Evolutionary conservation across 2,329 filamentous ascomycete species (phyloP).

Genomic region (Aspergillus luchuensis): DNA sequence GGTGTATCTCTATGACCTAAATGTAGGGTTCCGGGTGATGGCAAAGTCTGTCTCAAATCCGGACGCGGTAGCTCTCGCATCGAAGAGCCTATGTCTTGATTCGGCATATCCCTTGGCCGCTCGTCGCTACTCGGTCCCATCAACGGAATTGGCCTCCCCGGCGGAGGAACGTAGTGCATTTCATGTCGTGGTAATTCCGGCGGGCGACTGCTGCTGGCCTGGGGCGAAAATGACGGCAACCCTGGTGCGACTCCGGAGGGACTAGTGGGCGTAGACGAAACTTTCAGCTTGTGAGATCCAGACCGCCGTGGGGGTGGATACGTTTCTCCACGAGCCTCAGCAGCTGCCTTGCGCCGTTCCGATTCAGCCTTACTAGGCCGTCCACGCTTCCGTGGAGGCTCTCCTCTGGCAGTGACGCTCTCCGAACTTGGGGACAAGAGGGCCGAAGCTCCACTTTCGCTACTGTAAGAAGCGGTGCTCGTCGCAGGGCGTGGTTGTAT

Average conservation of each 20-base stretch:
- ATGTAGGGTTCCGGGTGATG: constrained; percentile 34
- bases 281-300: constrained; percentile 30
- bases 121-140: constrained; percentile 20
- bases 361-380: constrained; percentile 46
- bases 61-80: constrained; percentile 33
- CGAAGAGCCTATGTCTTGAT: constrained; percentile 24
- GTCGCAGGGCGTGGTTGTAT: constrained; percentile 45
- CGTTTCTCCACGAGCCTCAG: constrained; percentile 42
- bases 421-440: constrained; percentile 40
- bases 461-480: constrained; percentile 36
- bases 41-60: constrained; percentile 32
- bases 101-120: constrained; percentile 24
- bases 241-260: constrained; percentile 29
- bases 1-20: constrained; percentile 29
- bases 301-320: constrained; percentile 40
- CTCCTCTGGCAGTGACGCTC: constrained; percentile 24
- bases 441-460: constrained; percentile 36
- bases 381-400: constrained; percentile 46
- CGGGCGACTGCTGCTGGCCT: constrained; percentile 17
- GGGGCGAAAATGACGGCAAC: constrained; percentile 23
- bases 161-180: constrained; percentile 24
- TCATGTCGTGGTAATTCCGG: constrained; percentile 22
- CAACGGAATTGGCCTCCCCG: constrained; percentile 19
- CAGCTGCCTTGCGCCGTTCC: constrained; percentile 41
- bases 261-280: constrained; percentile 34